These are phyloP conservation scores for Beauveria australis DNA, from an alignment of 2,329 filamentous ascomycete species.

Conservation along the genomic window DNA sequence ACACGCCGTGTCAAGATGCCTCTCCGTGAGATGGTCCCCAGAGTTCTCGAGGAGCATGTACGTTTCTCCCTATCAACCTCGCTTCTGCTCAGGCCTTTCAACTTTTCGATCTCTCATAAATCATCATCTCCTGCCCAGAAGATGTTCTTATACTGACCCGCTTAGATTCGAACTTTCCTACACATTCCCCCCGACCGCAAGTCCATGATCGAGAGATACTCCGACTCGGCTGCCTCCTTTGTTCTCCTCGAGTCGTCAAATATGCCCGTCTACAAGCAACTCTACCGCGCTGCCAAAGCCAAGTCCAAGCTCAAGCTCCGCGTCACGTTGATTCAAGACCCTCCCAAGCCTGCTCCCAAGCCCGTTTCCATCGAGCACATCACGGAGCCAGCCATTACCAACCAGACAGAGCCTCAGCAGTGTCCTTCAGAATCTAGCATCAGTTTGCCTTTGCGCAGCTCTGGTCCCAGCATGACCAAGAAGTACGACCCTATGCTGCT, in stretches of 20 bases:
- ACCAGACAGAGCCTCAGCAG: constrained; percentile 15
- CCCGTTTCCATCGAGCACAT: constrained; percentile 45
- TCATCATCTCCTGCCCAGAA: not conserved
- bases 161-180: constrained; percentile 28
- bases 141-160: constrained; percentile 1
- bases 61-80: constrained; percentile 28
- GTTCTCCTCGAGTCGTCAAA: constrained; percentile 73
- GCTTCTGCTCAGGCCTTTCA: not conserved
- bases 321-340: constrained; percentile 43
- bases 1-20: constrained; percentile 84
- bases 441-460: constrained; percentile 18
- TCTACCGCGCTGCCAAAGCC: constrained; percentile 92
- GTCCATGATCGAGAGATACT: constrained; percentile 80
- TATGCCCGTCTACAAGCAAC: constrained; percentile 83
- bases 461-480: constrained; percentile 18
- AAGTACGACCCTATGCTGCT: constrained; percentile 20
- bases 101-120: not conserved
- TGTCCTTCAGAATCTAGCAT: constrained; percentile 15
- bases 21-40: constrained; percentile 70
- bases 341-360: constrained; percentile 25
- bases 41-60: constrained; percentile 76
- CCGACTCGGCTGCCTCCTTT: constrained; percentile 79
- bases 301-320: constrained; percentile 94
- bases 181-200: constrained; percentile 23
- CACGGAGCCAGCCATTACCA: constrained; percentile 22